These are phyloP conservation scores for Fusarium sp. DNA, from an alignment of 2,329 filamentous ascomycete species.

Conservation along the genomic window DNA sequence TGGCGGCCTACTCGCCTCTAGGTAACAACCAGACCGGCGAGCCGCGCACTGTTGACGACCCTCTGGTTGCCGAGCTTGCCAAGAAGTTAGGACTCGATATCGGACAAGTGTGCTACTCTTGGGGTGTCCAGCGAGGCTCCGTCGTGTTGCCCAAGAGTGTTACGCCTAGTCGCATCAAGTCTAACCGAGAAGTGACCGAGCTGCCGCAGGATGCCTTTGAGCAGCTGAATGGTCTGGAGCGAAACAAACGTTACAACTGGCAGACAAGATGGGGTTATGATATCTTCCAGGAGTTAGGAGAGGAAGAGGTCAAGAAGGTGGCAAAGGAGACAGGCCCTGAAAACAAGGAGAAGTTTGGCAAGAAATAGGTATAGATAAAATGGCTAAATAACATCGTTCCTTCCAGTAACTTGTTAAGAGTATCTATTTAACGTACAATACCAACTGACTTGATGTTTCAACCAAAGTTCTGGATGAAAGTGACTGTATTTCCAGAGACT, in stretches of 20 bases:
- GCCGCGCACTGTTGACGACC: conserved; percentile 64
- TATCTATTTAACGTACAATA: no score
- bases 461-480: no score
- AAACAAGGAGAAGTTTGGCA: conserved; percentile 15
- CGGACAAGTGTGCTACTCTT: conserved; percentile 64
- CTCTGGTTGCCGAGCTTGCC: conserved; percentile 62
- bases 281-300: conserved; percentile 29
- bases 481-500: no score
- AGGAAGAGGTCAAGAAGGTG: conserved; percentile 4
- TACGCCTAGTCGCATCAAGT: conserved; percentile 63
- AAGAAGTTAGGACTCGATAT: conserved; percentile 62
- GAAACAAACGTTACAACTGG: conserved; percentile 28
- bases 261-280: conserved; percentile 26
- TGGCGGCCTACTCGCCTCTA: conserved; percentile 32
- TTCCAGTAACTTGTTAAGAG: no score
- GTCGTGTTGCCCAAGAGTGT: conserved; percentile 68
- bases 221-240: conserved; percentile 19
- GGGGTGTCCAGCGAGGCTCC: conserved; percentile 67
- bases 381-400: no score
- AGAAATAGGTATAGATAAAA: neutral
- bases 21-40: conserved; percentile 61
- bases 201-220: conserved; percentile 12
- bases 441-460: no score
- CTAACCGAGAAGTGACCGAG: conserved; percentile 56
- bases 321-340: conserved; percentile 14